These are phyloP conservation scores for Agaricus bisporus DNA, from an alignment of 768 basidiomycete species.

Conservation along the genomic window DNA sequence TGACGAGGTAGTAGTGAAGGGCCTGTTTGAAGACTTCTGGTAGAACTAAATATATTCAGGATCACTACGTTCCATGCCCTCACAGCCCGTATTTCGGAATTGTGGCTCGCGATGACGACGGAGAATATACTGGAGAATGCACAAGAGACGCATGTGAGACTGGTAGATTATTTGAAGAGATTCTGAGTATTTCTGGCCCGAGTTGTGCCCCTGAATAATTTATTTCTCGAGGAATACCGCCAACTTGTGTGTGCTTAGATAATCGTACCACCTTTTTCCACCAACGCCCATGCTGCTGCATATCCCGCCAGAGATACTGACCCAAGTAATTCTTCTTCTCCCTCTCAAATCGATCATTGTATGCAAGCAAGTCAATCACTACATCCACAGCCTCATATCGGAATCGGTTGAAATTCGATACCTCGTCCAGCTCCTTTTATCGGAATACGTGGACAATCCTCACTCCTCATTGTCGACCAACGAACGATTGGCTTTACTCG, in stretches of 20 bases:
- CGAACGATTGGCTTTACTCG: conserved; percentile 7
- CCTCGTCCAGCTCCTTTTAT: background rate
- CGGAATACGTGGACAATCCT: conserved; percentile 13
- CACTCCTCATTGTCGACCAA: background rate
- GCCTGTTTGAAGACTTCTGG: conserved; percentile 14
- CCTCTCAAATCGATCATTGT: background rate
- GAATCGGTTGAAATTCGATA: conserved; percentile 8
- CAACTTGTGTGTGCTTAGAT: background rate
- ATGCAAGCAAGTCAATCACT: background rate
- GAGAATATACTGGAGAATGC: conserved; percentile 87
- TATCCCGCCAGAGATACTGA: conserved; percentile 17
- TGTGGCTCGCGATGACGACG: conserved; percentile 73
- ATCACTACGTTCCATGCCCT: conserved; percentile 65
- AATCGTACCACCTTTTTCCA: background rate
- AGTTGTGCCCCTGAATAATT: no score
- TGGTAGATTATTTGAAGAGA: conserved; percentile 46
- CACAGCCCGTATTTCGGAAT: conserved; percentile 29
- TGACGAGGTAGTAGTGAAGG: conserved; percentile 11
- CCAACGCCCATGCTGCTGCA: conserved; percentile 13
- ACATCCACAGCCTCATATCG: conserved; percentile 2
- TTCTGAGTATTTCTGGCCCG: conserved; percentile 6
- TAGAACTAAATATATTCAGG: conserved; percentile 35
- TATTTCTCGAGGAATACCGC: no score
- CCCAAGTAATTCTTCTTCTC: conserved; percentile 1
- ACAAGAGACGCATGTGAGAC: conserved; percentile 60